Evolutionary conservation across 2,329 filamentous ascomycete genomes (phyloP), one percentile per base, ranked within the genome.

Genomic region (Neoarthrinium moseri): DNA sequence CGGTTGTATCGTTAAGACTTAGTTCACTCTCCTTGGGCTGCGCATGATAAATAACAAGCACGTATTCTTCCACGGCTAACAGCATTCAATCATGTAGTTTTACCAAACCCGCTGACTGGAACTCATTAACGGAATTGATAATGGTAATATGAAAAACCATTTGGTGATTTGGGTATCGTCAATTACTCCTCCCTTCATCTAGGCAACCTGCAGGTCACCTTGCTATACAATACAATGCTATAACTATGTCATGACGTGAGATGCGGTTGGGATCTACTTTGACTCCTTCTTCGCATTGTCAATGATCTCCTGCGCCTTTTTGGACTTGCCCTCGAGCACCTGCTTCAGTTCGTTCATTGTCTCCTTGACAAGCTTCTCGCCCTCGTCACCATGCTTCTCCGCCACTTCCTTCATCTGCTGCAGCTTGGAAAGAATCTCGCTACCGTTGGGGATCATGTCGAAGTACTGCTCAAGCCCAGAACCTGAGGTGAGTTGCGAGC

Each of bases 291-390:
- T 72, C 13, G 72, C 78, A 56, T 79, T 74, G 2, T 83, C 70
- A 3, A 68, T 67, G 54, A 86, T 72, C 52, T 86, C 76, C 58
- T 84, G 71, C 1, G 79, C 75, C 64, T 80, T 72, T 38, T 74
- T 60, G 0, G 71, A 70, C 67, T 79, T 77, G 61, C 80, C 79
- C 63, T 84, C 78, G 33, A 88, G 68, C 23, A 88, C 74, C 63
- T 83, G 72, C 61, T 77, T 73, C 37, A 89, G 68, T 62, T 89
- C 84, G 35, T 84, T 75, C 39, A 87, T 71, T 0, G 86, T 85
- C 60, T 87, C 83, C 66, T 83, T 82, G 42, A 87, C 63, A 29
- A 90, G 70, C 64, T 82, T 78, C 71, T 89, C 78, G 3, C 84
- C 85, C 63, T 90, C 84, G 5, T 82, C 73, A 40, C 80, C 81